Evolutionary conservation across 345 rosid species (phyloP).

Genomic region (Pistacia integerrima): DNA sequence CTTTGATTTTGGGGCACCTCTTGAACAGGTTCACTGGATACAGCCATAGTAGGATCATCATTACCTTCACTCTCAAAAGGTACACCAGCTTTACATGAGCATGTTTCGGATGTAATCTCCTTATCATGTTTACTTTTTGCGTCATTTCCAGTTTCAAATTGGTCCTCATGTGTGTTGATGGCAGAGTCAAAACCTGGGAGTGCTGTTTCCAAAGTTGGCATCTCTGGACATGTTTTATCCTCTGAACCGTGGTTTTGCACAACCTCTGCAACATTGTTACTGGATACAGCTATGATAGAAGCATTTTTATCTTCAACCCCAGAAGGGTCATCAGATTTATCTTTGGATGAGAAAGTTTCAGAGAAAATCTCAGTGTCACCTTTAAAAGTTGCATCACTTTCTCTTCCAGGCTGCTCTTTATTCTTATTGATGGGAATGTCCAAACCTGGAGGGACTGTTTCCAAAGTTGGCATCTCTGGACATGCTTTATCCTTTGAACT

Average conservation of each 20-base stretch:
- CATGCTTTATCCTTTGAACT: slow-evolving; percentile 22
- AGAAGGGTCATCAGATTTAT: slow-evolving; percentile 22
- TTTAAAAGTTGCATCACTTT: slow-evolving; percentile 14
- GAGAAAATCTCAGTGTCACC: slow-evolving; percentile 52
- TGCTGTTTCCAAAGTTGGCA: slow-evolving; percentile 25
- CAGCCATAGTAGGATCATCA: slow-evolving; percentile 29
- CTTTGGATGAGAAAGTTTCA: slow-evolving; percentile 52
- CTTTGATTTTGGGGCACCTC: slow-evolving; percentile 31
- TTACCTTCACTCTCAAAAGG: slow-evolving; percentile 27
- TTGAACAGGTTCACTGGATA: slow-evolving; percentile 23
- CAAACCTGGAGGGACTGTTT: slow-evolving; percentile 23
- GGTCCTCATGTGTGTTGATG: slow-evolving; percentile 20
- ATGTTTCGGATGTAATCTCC: slow-evolving; percentile 59
- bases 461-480: slow-evolving; percentile 18
- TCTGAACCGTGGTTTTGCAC: slow-evolving; percentile 29
- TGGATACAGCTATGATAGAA: slow-evolving; percentile 23
- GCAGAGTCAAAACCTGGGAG: slow-evolving; percentile 15
- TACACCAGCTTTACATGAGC: slow-evolving; percentile 33
- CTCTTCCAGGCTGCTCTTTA: slow-evolving; percentile 20
- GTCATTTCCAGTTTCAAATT: slow-evolving; percentile 32
- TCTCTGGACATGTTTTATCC: slow-evolving; percentile 16
- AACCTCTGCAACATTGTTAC: slow-evolving; percentile 29
- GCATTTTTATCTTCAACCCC: slow-evolving; percentile 34
- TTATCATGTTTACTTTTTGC: slow-evolving; percentile 31
- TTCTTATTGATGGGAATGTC: slow-evolving; percentile 24